A percentile compares a stretch with the other conserved stretches of the same genome.
Evolutionary conservation across 352 stramenopile genomes (phyloP).

Genomic region (Globisporangium camurandrum): DNA sequence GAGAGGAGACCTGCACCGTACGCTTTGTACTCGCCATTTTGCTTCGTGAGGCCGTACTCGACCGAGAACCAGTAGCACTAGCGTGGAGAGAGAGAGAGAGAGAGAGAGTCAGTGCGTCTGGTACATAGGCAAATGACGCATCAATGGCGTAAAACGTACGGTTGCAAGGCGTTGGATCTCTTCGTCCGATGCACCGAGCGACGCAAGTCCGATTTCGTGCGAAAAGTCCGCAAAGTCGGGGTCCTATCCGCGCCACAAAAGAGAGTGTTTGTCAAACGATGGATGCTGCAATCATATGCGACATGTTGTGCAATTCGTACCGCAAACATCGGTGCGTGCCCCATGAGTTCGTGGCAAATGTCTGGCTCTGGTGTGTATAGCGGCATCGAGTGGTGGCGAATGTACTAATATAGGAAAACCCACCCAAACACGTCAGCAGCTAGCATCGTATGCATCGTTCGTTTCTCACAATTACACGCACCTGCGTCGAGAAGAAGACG

Average conservation of each 20-base stretch:
- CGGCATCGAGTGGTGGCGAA: slow-evolving; percentile 91
- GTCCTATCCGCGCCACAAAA: slow-evolving; percentile 52
- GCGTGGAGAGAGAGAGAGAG: not conserved
- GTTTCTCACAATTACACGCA: slow-evolving; percentile 18
- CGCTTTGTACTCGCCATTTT: slow-evolving; percentile 92
- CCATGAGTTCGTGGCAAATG: slow-evolving; percentile 96
- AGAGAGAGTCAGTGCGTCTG: not conserved
- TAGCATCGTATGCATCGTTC: not conserved
- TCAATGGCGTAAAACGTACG: slow-evolving; percentile 19
- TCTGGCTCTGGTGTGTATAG: slow-evolving; percentile 98
- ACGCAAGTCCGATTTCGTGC: slow-evolving; percentile 95
- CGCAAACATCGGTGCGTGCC: slow-evolving; percentile 96
- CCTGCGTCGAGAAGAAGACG: slow-evolving; percentile 97
- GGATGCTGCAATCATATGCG: no score
- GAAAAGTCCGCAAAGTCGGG: slow-evolving; percentile 97
- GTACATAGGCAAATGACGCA: no score
- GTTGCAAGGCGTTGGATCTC: slow-evolving; percentile 92
- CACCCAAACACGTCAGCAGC: not conserved
- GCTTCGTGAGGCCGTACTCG: slow-evolving; percentile 94
- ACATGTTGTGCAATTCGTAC: no score
- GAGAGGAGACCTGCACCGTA: slow-evolving; percentile 95
- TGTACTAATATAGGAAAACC: slow-evolving; percentile 65
- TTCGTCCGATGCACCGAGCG: slow-evolving; percentile 92
- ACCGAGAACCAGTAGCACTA: slow-evolving; percentile 98
- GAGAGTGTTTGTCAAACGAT: no score